Base-by-base conservation (phyloP, 2,329 filamentous ascomycete species). In the Fusarium miscanthi region DNA sequence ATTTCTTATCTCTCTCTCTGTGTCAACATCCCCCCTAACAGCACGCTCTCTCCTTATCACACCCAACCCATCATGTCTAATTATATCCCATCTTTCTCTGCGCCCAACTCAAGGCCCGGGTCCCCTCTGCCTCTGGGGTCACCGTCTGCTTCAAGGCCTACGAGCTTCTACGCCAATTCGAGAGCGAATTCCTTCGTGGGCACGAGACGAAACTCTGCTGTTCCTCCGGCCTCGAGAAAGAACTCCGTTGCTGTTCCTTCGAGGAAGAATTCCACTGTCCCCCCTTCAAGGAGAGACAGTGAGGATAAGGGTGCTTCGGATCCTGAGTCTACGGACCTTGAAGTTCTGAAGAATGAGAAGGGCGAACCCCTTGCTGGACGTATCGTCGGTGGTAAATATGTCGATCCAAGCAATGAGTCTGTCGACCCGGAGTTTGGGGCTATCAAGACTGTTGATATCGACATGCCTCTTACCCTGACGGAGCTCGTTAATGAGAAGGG, bases 51-150 rank as follows among this genome's bases (percentile, higher is more conserved):
- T 19, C 48, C 30, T 49, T 59, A 56, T 64, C 56, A 62, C 49
- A 48, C 27, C 31, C 33, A 40, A 23, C 8, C 31, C 53, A 60
- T 42, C 53, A 74, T 74, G 72, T 74, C 72, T 40, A 67, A 74
- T 58, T 74, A 74, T 51, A 68, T 74, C 46, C 72, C 72, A 3
- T 74, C 72, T 4, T 74, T 74, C 46, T 74, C 72, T 56, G 72
- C 72, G 30, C 72, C 72, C 40, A 66, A 68, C 16, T 74, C 72
- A 17, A 74, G 72, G 65, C 72, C 72, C 13, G 61, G 61, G 13
- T 74, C 72, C 30, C 72, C 72, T 35, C 45, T 69, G 8, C 72
- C 72, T 19, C 37, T 73, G 13, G 72, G 45, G 27, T 74, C 72
- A 2, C 72, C 72, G 25, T 72, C 69, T 10, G 72, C 59, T 10